Evolutionary conservation across 768 basidiomycete species (phyloP), one percentile per base, ranked within the genome.

Genomic region (Leccinum subtestaceum): DNA sequence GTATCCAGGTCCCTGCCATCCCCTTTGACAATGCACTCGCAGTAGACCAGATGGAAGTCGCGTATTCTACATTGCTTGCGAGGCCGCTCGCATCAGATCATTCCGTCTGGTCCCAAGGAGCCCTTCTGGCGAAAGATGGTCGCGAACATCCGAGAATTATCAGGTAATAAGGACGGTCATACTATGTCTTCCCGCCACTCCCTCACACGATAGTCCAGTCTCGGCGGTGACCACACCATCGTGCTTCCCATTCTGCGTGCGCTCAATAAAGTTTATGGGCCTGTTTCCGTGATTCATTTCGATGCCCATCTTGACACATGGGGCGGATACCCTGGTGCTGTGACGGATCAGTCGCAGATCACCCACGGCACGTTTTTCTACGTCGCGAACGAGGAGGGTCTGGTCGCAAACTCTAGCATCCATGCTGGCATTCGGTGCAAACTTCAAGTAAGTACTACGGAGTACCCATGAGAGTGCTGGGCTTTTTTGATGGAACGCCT

Each of bases 281-380:
- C 89, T 0, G 80, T 91, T 56, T 86, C 87, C 36, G 88, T 91
- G 48, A 89, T 93, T 49, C 93, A 94, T 69, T 92, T 93, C 61
- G 91, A 93, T 66, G 88, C 81, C 6, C 87, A 87, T 65, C 75
- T 84, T 73, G 89, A 91, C 67, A 91, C 90, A 7, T 82, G 71
- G 84, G 57, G 69, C 56, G 72, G 68, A 36, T 66, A 68, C 50
- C 73, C 74, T 9, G 80, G 77, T 17, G 78, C 69, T 17, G 64
- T 71, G 40, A 82, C 82, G 21, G 81, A 79, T 43, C 87, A 85
- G 71, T 86, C 84, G 51, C 85, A 78, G 59, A 77, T 93, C 43
- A 94, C 86, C 0, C 93, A 95, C 65, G 93, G 93, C 56, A 89
- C 88, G 1, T 95, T 93, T 77, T 95, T 95, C 76, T 83, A 85